These are phyloP conservation scores for Exophiala spinifera DNA, from an alignment of 2,329 filamentous ascomycete genomes.

Conservation along the genomic window DNA sequence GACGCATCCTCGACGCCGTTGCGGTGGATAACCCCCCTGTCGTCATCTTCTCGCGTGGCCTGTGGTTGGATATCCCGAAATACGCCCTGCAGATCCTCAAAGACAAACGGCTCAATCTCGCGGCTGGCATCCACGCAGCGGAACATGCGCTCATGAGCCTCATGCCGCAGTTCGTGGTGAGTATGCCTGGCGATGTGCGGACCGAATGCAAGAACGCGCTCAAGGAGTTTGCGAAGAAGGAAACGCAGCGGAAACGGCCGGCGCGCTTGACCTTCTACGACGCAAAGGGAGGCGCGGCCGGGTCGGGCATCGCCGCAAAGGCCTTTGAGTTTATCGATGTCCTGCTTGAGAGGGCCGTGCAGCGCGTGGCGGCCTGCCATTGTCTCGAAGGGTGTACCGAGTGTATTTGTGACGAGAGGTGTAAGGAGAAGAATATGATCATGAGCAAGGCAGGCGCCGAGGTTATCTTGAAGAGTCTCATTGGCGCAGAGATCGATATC, in stretches of 20 bases:
- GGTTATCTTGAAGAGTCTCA: slow-evolving; percentile 73
- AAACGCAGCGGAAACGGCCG: slow-evolving; percentile 67
- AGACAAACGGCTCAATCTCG: slow-evolving; percentile 70
- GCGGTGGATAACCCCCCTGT: slow-evolving; percentile 92
- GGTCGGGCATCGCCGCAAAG: slow-evolving; percentile 83
- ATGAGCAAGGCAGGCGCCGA: slow-evolving; percentile 88
- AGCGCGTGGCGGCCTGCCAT: slow-evolving; percentile 70
- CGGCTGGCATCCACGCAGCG: slow-evolving; percentile 87
- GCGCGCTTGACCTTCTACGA: slow-evolving; percentile 93
- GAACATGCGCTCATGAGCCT: slow-evolving; percentile 86
- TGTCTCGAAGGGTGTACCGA: slow-evolving; percentile 82
- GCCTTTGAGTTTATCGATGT: slow-evolving; percentile 89
- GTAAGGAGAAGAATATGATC: slow-evolving; percentile 82
- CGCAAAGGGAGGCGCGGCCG: slow-evolving; percentile 79
- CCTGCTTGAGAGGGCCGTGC: slow-evolving; percentile 71
- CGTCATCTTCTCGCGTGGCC: slow-evolving; percentile 76
- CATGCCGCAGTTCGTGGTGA: slow-evolving; percentile 87
- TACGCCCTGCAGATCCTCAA: slow-evolving; percentile 74
- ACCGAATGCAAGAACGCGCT: slow-evolving; percentile 89
- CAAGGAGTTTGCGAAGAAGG: slow-evolving; percentile 75
- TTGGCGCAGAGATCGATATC: slow-evolving; percentile 75
- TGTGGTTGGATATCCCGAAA: slow-evolving; percentile 92
- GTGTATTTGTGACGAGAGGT: slow-evolving; percentile 81
- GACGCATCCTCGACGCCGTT: slow-evolving; percentile 84
- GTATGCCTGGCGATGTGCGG: slow-evolving; percentile 83